Percentiles rank a stretch among this genome's conserved stretches.
These are phyloP conservation scores for Neurospora tetraspora DNA, from an alignment of 495 filamentous ascomycete genomes.

Conservation along the genomic window DNA sequence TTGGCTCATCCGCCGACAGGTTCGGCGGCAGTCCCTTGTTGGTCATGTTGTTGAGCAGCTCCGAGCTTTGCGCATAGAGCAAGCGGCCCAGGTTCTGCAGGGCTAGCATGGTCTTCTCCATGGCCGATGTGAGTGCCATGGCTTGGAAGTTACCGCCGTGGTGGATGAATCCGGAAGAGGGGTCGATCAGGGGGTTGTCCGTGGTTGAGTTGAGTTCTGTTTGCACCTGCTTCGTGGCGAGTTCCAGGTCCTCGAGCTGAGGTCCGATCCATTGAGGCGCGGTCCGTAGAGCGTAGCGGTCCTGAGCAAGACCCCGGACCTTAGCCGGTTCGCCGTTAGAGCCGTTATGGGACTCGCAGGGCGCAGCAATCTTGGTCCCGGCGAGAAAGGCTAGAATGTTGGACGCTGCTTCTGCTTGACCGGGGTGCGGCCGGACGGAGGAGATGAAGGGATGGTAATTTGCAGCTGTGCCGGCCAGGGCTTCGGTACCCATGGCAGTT, in stretches of 20 bases:
- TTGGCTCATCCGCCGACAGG: constrained; percentile 48
- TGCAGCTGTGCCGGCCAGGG: constrained; percentile 40
- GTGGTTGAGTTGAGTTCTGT: constrained; percentile 53
- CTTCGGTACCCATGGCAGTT: constrained; percentile 40
- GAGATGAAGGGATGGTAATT: constrained; percentile 55
- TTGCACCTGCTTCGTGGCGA: constrained; percentile 44
- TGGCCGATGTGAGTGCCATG: constrained; percentile 45
- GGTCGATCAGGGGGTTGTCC: constrained; percentile 54
- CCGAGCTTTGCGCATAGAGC: constrained; percentile 47
- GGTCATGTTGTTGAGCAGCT: constrained; percentile 47
- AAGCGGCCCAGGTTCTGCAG: constrained; percentile 50
- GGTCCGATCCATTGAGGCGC: constrained; percentile 58
- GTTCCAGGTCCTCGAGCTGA: constrained; percentile 47
- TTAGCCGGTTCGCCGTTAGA: constrained; percentile 11
- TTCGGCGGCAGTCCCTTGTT: constrained; percentile 53
- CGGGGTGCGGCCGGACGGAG: constrained; percentile 45
- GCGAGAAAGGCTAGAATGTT: constrained; percentile 46
- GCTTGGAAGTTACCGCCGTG: constrained; percentile 60
- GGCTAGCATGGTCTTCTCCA: constrained; percentile 46
- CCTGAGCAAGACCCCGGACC: constrained; percentile 32
- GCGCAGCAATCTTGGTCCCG: constrained; percentile 21
- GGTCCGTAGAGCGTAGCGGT: constrained; percentile 53
- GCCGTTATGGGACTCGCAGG: constrained; percentile 3
- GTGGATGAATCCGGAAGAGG: constrained; percentile 24
- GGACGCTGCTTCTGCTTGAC: constrained; percentile 47